Evolutionary conservation across 495 filamentous ascomycete species (phyloP).

Genomic region (Tuber melanosporum): DNA sequence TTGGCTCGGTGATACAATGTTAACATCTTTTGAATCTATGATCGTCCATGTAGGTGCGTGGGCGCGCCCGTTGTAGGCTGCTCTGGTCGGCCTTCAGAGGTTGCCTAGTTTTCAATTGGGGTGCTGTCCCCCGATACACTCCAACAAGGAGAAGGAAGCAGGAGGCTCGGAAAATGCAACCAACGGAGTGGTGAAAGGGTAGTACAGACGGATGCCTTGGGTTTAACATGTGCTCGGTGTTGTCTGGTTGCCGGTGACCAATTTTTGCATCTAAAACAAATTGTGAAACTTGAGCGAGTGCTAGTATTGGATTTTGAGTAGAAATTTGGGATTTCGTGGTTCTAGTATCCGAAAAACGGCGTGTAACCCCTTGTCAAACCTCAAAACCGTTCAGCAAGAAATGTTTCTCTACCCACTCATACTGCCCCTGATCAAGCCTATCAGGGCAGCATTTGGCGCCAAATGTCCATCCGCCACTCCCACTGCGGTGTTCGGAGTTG

Average conservation of each 20-base stretch:
- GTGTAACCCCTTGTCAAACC: no score
- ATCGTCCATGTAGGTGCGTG: background rate
- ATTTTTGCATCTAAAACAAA: background rate
- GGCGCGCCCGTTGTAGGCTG: background rate
- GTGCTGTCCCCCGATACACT: background rate
- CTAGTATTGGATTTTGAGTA: background rate
- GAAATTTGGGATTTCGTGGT: background rate
- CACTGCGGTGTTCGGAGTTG: no score
- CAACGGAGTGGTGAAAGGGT: background rate
- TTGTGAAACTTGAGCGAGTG: background rate
- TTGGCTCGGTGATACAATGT: background rate
- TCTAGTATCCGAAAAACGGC: background rate
- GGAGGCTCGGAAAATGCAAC: background rate
- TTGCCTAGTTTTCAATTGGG: background rate
- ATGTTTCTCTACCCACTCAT: no score
- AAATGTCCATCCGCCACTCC: no score
- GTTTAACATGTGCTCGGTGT: background rate
- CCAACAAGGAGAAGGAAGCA: background rate
- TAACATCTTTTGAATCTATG: background rate
- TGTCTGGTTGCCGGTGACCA: background rate
- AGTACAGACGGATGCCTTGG: background rate
- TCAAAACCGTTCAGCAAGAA: no score
- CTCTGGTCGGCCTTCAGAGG: background rate
- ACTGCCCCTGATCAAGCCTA: no score
- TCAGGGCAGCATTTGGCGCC: no score